Conservation (phyloP, 2,329 filamentous ascomycete genomes). For the Exserohilum rostratum region DNA sequence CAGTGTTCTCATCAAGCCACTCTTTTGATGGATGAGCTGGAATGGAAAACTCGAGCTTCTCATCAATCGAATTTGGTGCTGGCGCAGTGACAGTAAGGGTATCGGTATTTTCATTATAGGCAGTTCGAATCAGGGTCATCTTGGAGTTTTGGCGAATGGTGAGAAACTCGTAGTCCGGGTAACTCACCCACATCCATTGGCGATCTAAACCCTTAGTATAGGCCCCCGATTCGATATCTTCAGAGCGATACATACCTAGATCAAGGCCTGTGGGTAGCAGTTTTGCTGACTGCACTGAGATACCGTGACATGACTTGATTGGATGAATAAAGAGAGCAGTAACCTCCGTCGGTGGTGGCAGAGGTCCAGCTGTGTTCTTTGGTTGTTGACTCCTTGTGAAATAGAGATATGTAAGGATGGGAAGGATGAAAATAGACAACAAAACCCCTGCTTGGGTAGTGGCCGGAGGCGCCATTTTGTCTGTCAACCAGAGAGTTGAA, state of each 20-base stretch:
- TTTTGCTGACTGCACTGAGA: slow-evolving; percentile 59
- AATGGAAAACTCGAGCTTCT: slow-evolving; percentile 53
- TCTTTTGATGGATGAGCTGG: slow-evolving; percentile 60
- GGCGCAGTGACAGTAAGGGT: slow-evolving; percentile 58
- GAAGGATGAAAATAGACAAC: slow-evolving; percentile 36
- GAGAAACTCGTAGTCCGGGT: slow-evolving; percentile 60
- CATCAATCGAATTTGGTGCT: slow-evolving; percentile 42
- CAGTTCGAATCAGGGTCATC: slow-evolving; percentile 68
- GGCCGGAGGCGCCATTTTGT: slow-evolving; percentile 34
- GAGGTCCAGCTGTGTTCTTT: slow-evolving; percentile 29
- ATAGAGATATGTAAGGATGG: slow-evolving; percentile 40
- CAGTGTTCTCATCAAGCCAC: slow-evolving; percentile 63
- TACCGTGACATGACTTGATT: slow-evolving; percentile 70
- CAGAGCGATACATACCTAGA: slow-evolving; percentile 43
- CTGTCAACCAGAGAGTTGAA: not conserved
- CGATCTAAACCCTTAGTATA: slow-evolving; percentile 55
- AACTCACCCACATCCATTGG: slow-evolving; percentile 70
- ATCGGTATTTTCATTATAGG: slow-evolving; percentile 53
- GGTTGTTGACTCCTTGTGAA: slow-evolving; percentile 19
- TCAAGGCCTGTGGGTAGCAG: slow-evolving; percentile 64
- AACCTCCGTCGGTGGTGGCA: slow-evolving; percentile 51
- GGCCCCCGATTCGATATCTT: no score
- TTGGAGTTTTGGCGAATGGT: slow-evolving; percentile 66
- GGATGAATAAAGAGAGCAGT: slow-evolving; percentile 65
- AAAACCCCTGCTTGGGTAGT: slow-evolving; percentile 32